These are phyloP conservation scores for Coniella vitis DNA, from an alignment of 2,329 filamentous ascomycete species.

Conservation along the genomic window DNA sequence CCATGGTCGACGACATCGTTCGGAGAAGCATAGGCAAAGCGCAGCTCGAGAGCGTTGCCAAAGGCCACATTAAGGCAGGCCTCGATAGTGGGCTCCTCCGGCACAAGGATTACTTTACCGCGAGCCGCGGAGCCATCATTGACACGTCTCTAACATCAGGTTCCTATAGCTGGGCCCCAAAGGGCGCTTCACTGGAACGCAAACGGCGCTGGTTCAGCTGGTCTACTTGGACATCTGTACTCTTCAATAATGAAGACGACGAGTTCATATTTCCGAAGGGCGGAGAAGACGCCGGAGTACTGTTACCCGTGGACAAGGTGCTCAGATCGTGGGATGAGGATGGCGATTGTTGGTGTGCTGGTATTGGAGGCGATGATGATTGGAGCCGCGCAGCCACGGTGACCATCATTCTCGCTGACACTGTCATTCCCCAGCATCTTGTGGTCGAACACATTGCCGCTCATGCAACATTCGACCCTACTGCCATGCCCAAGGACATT, in stretches of 20 bases:
- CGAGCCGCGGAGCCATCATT: conserved; percentile 58
- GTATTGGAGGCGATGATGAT: conserved; percentile 32
- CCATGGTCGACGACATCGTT: conserved; percentile 35
- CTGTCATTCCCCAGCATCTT: conserved; percentile 60
- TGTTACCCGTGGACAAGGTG: conserved; percentile 43
- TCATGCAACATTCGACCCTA: conserved; percentile 53
- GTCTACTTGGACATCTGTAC: background rate
- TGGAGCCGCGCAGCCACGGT: conserved; percentile 54
- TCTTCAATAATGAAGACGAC: conserved; percentile 17
- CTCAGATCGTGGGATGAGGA: conserved; percentile 67
- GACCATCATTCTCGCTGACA: conserved; percentile 51
- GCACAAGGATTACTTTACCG: conserved; percentile 68
- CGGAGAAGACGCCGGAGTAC: conserved; percentile 17
- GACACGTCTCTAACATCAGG: conserved; percentile 55
- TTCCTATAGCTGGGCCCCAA: conserved; percentile 36
- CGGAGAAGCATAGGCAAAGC: conserved; percentile 36
- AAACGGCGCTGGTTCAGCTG: conserved; percentile 13
- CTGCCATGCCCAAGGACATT: conserved; percentile 57
- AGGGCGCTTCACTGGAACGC: conserved; percentile 19
- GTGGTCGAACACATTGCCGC: conserved; percentile 66
- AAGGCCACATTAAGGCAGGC: conserved; percentile 38
- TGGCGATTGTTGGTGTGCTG: conserved; percentile 84
- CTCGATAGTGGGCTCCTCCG: conserved; percentile 38
- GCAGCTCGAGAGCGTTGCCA: conserved; percentile 40
- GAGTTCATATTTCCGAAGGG: conserved; percentile 19